Base-by-base conservation (phyloP, 1,139 yeast species). In the Diutina sp. region DNA sequence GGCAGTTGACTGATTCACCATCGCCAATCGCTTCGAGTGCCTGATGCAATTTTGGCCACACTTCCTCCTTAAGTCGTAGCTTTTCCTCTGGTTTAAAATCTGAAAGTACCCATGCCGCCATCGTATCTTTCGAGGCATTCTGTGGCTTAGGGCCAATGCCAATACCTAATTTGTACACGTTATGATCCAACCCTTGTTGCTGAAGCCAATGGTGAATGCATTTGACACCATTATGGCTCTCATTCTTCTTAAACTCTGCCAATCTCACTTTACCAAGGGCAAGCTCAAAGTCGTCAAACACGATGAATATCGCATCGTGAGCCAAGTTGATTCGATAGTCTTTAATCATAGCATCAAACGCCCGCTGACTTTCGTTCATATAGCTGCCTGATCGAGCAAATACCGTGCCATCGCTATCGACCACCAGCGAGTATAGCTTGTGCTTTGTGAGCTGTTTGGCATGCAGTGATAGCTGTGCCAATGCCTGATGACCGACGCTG, bases 121-220 rank as follows among this genome's bases (percentile, higher is more conserved):
- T 74, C 3, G 69, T 66, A 56, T 68, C 74, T 51, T 63, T 65
- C 16, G 69, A 61, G 0, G 77, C 72, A 58, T 62, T 67, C 6
- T 59, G 57, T 0, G 79, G 80, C 60, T 76, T 76, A 4, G 80
- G 80, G 0, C 80, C 80, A 35, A 76, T 73, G 0, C 79, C 79
- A 6, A 76, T 62, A 0, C 77, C 78, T 35, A 76, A 62, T 60
- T 73, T 74, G 30, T 47, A 58, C 2, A 56, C 58, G 1, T 55
- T 55, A 1, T 55, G 12, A 18, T 57, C 58, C 44, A 35, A 25
- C 6, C 55, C 48, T 25, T 58, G 58, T 2, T 57, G 21, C 28
- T 18, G 48, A 28, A 61, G 18, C 48, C 54, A 58, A 14, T 58
- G 59, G 52, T 63, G 64, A 12, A 73, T 58, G n/a, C 69, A 63